These are phyloP conservation scores for Coelastrella sp. DNA, from an alignment of 139 green algal species.

Conservation along the genomic window DNA sequence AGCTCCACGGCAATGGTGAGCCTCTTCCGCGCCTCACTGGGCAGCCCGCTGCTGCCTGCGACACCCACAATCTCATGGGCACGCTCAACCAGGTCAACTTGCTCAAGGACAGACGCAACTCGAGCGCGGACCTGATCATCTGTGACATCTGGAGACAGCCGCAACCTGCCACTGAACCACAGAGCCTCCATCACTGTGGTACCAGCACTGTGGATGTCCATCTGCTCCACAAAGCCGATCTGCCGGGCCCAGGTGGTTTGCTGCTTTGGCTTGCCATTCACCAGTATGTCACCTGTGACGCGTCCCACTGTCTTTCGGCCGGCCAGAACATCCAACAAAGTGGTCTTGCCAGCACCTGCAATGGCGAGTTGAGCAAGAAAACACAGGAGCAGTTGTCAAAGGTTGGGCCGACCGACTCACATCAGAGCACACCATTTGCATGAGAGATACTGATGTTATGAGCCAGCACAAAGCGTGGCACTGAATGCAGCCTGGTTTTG, in stretches of 20 bases:
- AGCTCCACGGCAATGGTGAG: slow-evolving; percentile 82
- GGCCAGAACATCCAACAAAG: slow-evolving; percentile 83
- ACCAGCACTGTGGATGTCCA: slow-evolving; percentile 58
- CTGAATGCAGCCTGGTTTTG: no score
- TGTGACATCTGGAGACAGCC: slow-evolving; percentile 51
- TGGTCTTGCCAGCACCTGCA: slow-evolving; percentile 55
- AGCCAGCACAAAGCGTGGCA: no score
- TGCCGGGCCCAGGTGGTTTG: slow-evolving; percentile 53
- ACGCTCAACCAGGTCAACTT: background rate
- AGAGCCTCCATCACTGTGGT: slow-evolving; percentile 73
- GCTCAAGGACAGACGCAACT: no score
- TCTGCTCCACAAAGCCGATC: slow-evolving; percentile 15
- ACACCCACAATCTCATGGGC: slow-evolving; percentile 10
- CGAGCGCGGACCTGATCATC: slow-evolving; percentile 4
- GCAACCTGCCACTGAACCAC: slow-evolving; percentile 74
- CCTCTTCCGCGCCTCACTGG: slow-evolving; percentile 89
- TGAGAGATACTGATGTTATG: no score
- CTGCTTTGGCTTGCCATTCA: slow-evolving; percentile 77
- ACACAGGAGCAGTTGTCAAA: no score
- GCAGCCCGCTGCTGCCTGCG: slow-evolving; percentile 65
- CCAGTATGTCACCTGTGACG: slow-evolving; percentile 51
- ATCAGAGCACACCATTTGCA: no score
- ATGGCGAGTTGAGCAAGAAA: slow-evolving; percentile 48
- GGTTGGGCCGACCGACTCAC: no score
- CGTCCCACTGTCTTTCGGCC: slow-evolving; percentile 83